phyloP scores from a whole-genome alignment of 192 early-diverging fungal genomes.

The Backusella morwellensis region DNA sequence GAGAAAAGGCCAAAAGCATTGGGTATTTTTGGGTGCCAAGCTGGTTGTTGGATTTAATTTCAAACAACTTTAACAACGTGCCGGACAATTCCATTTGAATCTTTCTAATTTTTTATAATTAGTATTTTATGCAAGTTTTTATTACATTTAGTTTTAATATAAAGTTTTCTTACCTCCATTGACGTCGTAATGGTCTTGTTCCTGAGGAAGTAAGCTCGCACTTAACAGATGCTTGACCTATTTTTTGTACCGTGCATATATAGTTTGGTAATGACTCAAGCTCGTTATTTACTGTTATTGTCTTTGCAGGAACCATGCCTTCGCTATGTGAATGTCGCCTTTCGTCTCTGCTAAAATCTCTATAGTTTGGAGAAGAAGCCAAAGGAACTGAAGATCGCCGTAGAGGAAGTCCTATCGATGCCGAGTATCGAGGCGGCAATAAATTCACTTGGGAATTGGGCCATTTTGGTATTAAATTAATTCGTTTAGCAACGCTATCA shows the following conservation, averaged over 20 bases:
- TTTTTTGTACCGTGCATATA: slow-evolving; percentile 22
- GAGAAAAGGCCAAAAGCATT: background rate
- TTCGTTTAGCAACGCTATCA: background rate
- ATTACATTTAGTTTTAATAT: background rate
- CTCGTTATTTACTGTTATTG: background rate
- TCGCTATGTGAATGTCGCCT: background rate
- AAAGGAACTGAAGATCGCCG: background rate
- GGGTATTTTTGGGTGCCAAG: background rate
- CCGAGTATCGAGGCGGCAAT: background rate
- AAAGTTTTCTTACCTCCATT: background rate
- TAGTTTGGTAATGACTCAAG: slow-evolving; percentile 15
- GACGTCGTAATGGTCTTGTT: background rate
- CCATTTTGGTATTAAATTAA: background rate
- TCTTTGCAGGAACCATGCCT: background rate
- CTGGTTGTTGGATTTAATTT: background rate
- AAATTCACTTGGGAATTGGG: background rate
- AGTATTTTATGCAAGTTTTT: background rate
- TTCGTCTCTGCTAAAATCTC: background rate
- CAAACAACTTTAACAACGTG: slow-evolving; percentile 14
- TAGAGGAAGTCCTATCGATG: background rate
- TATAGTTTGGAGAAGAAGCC: background rate
- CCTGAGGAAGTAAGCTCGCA: slow-evolving; percentile 4
- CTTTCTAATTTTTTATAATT: background rate
- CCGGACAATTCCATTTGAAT: slow-evolving; percentile 22
- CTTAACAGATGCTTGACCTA: slow-evolving; percentile 17